Percentiles rank a stretch among this genome's conserved stretches.
These are phyloP conservation scores for Sodiomyces alkalinus DNA, from an alignment of 2,329 filamentous ascomycete species.

Conservation along the genomic window DNA sequence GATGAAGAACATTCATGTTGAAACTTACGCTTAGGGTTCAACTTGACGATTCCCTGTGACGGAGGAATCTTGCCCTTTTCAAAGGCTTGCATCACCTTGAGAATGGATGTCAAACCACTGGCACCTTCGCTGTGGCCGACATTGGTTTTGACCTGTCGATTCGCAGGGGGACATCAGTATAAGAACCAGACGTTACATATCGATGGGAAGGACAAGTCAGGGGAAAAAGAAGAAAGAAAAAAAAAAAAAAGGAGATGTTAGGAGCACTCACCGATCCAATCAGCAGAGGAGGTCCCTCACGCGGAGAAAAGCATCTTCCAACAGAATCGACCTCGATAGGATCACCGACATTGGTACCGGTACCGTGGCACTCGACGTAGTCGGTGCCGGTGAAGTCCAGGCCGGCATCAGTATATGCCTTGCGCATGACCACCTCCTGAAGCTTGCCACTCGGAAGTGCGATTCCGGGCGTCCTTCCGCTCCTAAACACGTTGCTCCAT, in stretches of 20 bases:
- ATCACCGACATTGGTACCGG: slow-evolving; percentile 27
- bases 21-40: slow-evolving; percentile 14
- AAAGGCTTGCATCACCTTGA: slow-evolving; percentile 12
- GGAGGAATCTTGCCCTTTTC: slow-evolving; percentile 14
- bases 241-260: too few relatives aligned
- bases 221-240: too few relatives aligned
- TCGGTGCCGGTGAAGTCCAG: slow-evolving; percentile 8
- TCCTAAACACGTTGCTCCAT: too few relatives aligned
- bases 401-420: slow-evolving; percentile 13
- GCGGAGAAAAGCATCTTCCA: slow-evolving; percentile 5
- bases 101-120: slow-evolving; percentile 13
- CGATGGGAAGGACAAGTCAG: too few relatives aligned
- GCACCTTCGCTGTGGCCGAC: slow-evolving; percentile 14
- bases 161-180: too few relatives aligned
- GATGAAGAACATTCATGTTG: too few relatives aligned
- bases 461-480: slow-evolving; percentile 7
- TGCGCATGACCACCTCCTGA: slow-evolving; percentile 15
- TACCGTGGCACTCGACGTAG: slow-evolving; percentile 28
- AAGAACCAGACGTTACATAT: too few relatives aligned
- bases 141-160: slow-evolving; percentile 10
- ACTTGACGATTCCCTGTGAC: slow-evolving; percentile 11
- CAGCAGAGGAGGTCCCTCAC: not conserved
- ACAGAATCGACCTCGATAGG: slow-evolving; percentile 22
- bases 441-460: not conserved
- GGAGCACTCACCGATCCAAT: slow-evolving; percentile 2